Evolutionary conservation across 805 yeast species (phyloP).

Genomic region (Scheffersomyces amazonensis): DNA sequence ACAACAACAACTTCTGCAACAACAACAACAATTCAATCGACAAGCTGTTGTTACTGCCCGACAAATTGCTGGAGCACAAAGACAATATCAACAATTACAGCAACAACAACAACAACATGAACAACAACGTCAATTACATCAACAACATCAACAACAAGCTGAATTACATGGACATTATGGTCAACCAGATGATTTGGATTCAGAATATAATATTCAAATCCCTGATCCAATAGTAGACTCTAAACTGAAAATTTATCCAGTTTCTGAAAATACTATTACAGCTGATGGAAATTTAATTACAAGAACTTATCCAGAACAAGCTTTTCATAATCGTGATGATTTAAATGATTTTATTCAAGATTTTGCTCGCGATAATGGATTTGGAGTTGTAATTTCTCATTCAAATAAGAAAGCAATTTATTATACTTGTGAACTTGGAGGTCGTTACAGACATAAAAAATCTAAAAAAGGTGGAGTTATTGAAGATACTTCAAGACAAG

Average conservation of each 20-base stretch:
- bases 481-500: slow-evolving; percentile 14
- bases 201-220: slow-evolving; percentile 43
- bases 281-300: slow-evolving; percentile 52
- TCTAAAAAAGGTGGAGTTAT: slow-evolving; percentile 20
- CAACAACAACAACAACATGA: slow-evolving; percentile 9
- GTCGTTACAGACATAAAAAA: slow-evolving; percentile 52
- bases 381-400: slow-evolving; percentile 59
- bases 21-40: slow-evolving; percentile 12
- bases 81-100: slow-evolving; percentile 5
- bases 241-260: slow-evolving; percentile 42
- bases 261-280: slow-evolving; percentile 42
- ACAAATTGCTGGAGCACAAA: slow-evolving; percentile 3
- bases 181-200: slow-evolving; percentile 17
- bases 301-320: slow-evolving; percentile 52
- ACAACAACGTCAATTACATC: slow-evolving; percentile 6
- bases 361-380: slow-evolving; percentile 55
- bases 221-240: slow-evolving; percentile 45
- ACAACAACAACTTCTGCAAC: slow-evolving; percentile 11
- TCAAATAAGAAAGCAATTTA: slow-evolving; percentile 57
- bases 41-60: slow-evolving; percentile 8
- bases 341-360: slow-evolving; percentile 53
- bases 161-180: not conserved
- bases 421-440: slow-evolving; percentile 59
- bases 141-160: slow-evolving; percentile 3
- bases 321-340: slow-evolving; percentile 47